A percentile compares a stretch with the other conserved stretches of the same genome.
phyloP scores from a whole-genome alignment of 1,284 basidiomycete species.

The Ganoderma boninense region DNA sequence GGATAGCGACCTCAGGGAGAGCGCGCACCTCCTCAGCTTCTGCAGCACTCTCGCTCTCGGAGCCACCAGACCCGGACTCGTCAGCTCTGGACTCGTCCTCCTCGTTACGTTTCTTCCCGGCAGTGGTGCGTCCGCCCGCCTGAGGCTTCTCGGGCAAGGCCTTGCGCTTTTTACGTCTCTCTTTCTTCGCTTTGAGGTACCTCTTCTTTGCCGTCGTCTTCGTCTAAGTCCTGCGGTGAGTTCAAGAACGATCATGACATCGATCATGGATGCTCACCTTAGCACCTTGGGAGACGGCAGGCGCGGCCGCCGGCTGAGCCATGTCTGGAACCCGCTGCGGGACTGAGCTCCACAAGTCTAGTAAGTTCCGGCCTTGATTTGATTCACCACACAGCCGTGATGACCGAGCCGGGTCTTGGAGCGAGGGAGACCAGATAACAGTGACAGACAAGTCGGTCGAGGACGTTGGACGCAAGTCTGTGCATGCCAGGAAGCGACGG shows the following conservation, averaged over 20 bases:
- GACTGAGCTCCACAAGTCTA: background rate
- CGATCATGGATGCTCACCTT: conserved; percentile 28
- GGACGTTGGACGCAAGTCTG: background rate
- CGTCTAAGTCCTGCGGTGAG: conserved; percentile 27
- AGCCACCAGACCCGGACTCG: conserved; percentile 18
- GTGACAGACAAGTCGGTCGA: background rate
- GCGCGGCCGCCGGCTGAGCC: conserved; percentile 5
- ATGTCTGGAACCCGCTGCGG: conserved; percentile 1
- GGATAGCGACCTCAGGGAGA: background rate
- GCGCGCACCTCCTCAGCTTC: conserved; percentile 18
- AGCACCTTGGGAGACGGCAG: conserved; percentile 6
- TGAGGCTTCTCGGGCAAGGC: background rate
- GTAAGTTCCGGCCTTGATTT: background rate
- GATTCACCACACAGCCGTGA: background rate
- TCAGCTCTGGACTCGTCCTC: conserved; percentile 22
- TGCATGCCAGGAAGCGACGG: too few relatives aligned
- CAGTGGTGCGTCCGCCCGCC: conserved; percentile 3
- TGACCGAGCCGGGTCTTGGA: background rate
- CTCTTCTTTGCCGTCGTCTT: conserved; percentile 48
- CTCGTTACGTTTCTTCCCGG: conserved; percentile 15
- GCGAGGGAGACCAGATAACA: background rate
- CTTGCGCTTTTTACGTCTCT: conserved; percentile 44
- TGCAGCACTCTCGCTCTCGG: conserved; percentile 42
- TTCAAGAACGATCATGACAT: background rate
- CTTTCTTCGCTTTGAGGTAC: conserved; percentile 47